Evolutionary conservation across 768 basidiomycete genomes (phyloP).

Genomic region (Tulasnella sp.): DNA sequence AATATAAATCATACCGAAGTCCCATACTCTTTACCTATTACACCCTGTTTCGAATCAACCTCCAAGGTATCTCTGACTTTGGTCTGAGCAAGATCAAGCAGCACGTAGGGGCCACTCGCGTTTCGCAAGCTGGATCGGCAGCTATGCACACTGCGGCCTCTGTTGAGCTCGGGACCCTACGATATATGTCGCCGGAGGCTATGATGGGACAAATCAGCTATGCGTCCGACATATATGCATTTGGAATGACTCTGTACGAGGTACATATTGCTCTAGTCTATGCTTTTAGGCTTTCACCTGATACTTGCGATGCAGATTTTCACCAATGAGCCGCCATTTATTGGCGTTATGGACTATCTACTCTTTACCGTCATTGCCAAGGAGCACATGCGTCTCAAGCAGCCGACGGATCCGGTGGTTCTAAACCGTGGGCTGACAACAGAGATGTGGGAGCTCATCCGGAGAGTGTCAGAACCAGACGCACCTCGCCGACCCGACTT

Average conservation of each 20-base stretch:
- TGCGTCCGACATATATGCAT: neutral
- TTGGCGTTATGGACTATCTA: neutral
- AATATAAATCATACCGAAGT: too few relatives aligned
- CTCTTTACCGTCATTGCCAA: neutral
- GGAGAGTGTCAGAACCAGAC: neutral
- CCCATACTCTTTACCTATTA: neutral
- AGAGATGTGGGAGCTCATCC: neutral
- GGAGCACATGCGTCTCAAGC: neutral
- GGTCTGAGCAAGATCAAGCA: slow-evolving; percentile 2
- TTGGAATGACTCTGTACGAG: neutral
- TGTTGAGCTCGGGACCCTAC: neutral
- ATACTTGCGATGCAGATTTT: too few relatives aligned
- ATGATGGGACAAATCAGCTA: neutral
- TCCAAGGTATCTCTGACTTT: neutral
- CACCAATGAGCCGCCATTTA: neutral
- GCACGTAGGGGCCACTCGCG: too few relatives aligned
- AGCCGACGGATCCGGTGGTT: neutral
- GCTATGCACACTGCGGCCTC: too few relatives aligned
- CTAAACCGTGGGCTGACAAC: neutral
- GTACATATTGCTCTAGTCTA: neutral
- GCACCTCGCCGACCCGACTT: neutral
- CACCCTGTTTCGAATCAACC: too few relatives aligned
- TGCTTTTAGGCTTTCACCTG: neutral
- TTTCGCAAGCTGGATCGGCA: too few relatives aligned
- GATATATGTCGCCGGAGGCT: slow-evolving; percentile 4